Base-by-base conservation (phyloP, 768 basidiomycete species). In the Coprinellus aureogranulatus region DNA sequence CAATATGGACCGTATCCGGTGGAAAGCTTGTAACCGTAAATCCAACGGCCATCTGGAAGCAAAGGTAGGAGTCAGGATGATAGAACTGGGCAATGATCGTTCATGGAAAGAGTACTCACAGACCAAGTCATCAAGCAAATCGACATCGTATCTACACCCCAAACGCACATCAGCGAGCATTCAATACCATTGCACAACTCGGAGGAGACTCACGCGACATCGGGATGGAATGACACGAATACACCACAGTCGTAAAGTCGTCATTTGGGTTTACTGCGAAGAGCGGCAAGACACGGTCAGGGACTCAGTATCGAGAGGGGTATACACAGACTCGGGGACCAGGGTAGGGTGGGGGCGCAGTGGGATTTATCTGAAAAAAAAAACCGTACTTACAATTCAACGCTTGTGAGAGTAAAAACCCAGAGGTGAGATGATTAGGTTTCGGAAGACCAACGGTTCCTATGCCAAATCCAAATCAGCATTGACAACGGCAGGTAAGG, bases 1-100 rank as follows among this genome's bases (percentile, higher is more conserved):
- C 30, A 4, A 58, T 49, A 6, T 64, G 65, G 6, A 54, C 49
- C 20, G 51, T 53, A 26, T 45, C 53, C 6, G 63, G 63, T 3
- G 65, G 63, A 48, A 72, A 71, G n/a, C 65, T 64, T 5, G 68
- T 60, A 44, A 72, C 64, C 4, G 44, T 62, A 53, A 57, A 41
- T 14, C 61, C 61, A 16, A 48, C 48, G 39, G 27, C 57, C 22
- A 46, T 54, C 62, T 62, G 39, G 28, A 57, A 22, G 16, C 12
- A 11, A 22, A 4, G 34, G 8, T 14, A 14, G 8, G 34, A 34
- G 34, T 6, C 14, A 6, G 34, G 9, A 50, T 5, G n/a, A 16
- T 37, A 26, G 39, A 12, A 25, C 12, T 28, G 18, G 14, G 23
- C 14, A 34, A 14, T 6, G 34, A 6, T 6, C 8, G 25, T 39